These are phyloP conservation scores for Lotmaria passim DNA, from an alignment of 208 protist genomes.

Conservation along the genomic window DNA sequence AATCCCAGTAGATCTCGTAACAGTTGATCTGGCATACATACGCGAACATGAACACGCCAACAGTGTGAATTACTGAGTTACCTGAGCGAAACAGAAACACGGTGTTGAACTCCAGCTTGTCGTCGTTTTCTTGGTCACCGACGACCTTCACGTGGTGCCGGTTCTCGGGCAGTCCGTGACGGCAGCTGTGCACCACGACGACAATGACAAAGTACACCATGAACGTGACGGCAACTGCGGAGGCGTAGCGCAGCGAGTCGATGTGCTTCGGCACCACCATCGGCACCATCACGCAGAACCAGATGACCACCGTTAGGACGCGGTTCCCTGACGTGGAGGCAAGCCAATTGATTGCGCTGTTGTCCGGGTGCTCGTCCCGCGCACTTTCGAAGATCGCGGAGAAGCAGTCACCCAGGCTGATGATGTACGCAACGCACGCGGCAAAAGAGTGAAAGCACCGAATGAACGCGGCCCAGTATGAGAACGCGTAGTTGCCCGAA, in stretches of 20 bases:
- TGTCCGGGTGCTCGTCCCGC: slow-evolving; percentile 17
- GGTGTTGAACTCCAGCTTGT: slow-evolving; percentile 24
- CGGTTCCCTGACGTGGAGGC: slow-evolving; percentile 26
- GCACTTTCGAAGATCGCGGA: slow-evolving; percentile 32
- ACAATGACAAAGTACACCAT: slow-evolving; percentile 60
- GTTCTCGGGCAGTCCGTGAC: slow-evolving; percentile 31
- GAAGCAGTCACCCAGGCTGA: slow-evolving; percentile 43
- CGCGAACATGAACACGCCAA: slow-evolving; percentile 66
- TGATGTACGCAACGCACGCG: slow-evolving; percentile 38
- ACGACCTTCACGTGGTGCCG: slow-evolving; percentile 28
- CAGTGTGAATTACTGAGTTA: slow-evolving; percentile 40
- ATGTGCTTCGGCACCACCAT: slow-evolving; percentile 62
- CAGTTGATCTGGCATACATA: slow-evolving; percentile 67
- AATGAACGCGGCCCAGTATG: slow-evolving; percentile 46
- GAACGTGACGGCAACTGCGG: slow-evolving; percentile 48
- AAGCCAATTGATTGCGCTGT: slow-evolving; percentile 32
- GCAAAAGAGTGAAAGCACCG: slow-evolving; percentile 39
- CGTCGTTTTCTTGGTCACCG: slow-evolving; percentile 20
- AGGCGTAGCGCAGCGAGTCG: slow-evolving; percentile 70
- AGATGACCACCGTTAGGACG: slow-evolving; percentile 41
- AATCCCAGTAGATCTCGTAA: slow-evolving; percentile 59
- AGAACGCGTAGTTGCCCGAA: slow-evolving; percentile 31
- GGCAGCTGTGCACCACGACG: slow-evolving; percentile 48
- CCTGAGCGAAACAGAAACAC: slow-evolving; percentile 55
- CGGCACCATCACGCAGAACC: slow-evolving; percentile 61